Percentiles rank a stretch among this genome's conserved stretches.
Conservation (phyloP, 2,329 filamentous ascomycete genomes). For the Pochonia chlamydosporia region DNA sequence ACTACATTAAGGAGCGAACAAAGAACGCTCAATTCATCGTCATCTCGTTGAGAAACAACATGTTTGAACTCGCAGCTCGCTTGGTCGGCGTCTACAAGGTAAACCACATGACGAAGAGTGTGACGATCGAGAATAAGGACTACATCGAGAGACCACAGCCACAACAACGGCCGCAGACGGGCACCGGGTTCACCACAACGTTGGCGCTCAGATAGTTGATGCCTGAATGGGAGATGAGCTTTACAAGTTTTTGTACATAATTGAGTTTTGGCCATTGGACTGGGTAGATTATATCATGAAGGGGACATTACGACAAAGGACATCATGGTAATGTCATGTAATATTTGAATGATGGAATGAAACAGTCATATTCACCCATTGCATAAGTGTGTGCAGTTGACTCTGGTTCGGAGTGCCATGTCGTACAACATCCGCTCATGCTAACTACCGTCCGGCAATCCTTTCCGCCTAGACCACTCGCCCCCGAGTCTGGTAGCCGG, state of each 20-base stretch:
- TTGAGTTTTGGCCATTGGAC: neutral
- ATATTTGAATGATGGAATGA: conserved; percentile 5
- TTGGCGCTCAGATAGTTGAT: conserved; percentile 25
- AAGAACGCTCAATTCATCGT: conserved; percentile 99
- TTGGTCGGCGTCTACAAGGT: conserved; percentile 99
- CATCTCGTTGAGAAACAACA: conserved; percentile 96
- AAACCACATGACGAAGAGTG: conserved; percentile 96
- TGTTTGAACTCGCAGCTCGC: conserved; percentile 96
- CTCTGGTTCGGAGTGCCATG: no score
- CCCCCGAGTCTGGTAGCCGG: no score
- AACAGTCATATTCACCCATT: neutral
- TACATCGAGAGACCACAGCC: conserved; percentile 49
- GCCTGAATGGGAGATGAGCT: neutral
- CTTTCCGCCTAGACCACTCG: no score
- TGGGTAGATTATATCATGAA: neutral
- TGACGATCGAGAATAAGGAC: conserved; percentile 80
- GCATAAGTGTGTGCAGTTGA: no score
- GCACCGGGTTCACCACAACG: conserved; percentile 25
- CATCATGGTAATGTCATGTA: neutral
- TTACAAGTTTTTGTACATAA: conserved; percentile 4
- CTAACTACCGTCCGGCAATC: no score
- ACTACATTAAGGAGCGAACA: conserved; percentile 97
- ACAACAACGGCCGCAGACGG: conserved; percentile 25
- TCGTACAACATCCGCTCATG: no score
- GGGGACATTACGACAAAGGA: neutral